These are phyloP conservation scores for Saitoella complicata DNA, from an alignment of 805 yeast genomes.

Conservation along the genomic window DNA sequence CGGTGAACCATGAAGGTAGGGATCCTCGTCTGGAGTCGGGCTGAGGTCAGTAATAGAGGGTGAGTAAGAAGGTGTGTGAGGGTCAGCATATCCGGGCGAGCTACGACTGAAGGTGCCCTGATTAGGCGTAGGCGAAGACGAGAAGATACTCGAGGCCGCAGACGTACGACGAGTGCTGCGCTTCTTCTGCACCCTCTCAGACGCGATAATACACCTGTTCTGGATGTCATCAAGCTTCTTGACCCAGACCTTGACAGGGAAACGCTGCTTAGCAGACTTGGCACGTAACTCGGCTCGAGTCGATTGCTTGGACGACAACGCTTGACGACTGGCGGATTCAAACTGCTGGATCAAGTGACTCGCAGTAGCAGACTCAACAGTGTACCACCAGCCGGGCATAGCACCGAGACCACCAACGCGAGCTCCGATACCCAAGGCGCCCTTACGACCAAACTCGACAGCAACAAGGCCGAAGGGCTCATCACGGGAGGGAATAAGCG, in stretches of 20 bases:
- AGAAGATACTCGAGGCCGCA: too few species aligned
- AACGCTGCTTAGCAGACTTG: constrained; percentile 1
- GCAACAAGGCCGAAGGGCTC: constrained; percentile 3
- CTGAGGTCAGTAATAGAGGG: too few species aligned
- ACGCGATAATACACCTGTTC: not conserved
- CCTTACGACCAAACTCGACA: constrained; percentile 2
- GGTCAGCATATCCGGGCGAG: too few species aligned
- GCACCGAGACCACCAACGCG: constrained; percentile 2
- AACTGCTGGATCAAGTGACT: not conserved
- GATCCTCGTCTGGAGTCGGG: too few species aligned
- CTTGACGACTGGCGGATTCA: constrained; percentile 1
- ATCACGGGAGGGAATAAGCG: constrained; percentile 1
- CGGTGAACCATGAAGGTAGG: too few species aligned
- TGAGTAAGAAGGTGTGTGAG: too few species aligned
- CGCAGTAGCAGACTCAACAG: constrained; percentile 1
- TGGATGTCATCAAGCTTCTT: not conserved
- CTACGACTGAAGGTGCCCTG: too few species aligned
- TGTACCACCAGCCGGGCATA: constrained; percentile 3
- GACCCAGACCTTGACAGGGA: constrained; percentile 1
- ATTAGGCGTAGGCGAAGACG: too few species aligned
- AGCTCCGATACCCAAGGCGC: constrained; percentile 2
- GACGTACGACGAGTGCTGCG: too few species aligned
- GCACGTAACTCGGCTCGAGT: not conserved
- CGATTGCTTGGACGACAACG: not conserved
- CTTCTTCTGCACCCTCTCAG: not conserved